Evolutionary conservation across 805 yeast genomes (phyloP), one percentile per base, ranked within the genome.

Genomic region (Wickerhamiella australiensis): DNA sequence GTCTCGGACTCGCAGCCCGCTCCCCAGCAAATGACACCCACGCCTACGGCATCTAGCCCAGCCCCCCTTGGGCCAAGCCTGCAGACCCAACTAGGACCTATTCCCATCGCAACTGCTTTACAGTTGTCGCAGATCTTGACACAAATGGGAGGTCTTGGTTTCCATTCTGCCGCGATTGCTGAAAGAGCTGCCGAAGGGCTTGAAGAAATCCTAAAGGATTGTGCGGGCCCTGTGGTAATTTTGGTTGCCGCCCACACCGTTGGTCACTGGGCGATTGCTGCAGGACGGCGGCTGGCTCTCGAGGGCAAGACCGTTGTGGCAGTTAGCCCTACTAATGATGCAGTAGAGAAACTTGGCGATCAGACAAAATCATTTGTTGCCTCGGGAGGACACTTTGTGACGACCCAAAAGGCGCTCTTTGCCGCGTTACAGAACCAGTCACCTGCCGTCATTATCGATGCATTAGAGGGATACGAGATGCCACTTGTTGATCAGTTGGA

Each of bases 391-490:
- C 81, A 80, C 56, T 64, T 75, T n/a, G 76, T 47, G 4, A 25
- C 44, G 13, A 44, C 52, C 6, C 49, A 47, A 22, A 43, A 41
- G 13, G 52, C 42, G 22, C 38, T 52, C 12, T 42, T 49, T 15
- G 47, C 47, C 2, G 52, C 65, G 54, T 60, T 52, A 43, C 73
- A 60, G 41, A 65, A 79, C 36, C 83, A 80, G 42, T 74, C 85
- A 1, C 77, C 84, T 13, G 95, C 86, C 60, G 68, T 87, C 52
- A 74, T 86, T 8, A 60, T 87, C 17, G 96, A 87, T 63, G 92
- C 87, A 1, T 69, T 87, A 56, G 95, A 84, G 61, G 96, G 95
- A 0, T 81, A 77, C 55, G 92, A 85, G 57, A 75, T 78, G 21
- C 82, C 76, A 49, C 64, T 84, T 47, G 73, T 73, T 27, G 92